Evolutionary conservation across 139 green algal species (phyloP), one percentile per base, ranked within the genome.

Genomic region (Pseudopediastrum boryanum): DNA sequence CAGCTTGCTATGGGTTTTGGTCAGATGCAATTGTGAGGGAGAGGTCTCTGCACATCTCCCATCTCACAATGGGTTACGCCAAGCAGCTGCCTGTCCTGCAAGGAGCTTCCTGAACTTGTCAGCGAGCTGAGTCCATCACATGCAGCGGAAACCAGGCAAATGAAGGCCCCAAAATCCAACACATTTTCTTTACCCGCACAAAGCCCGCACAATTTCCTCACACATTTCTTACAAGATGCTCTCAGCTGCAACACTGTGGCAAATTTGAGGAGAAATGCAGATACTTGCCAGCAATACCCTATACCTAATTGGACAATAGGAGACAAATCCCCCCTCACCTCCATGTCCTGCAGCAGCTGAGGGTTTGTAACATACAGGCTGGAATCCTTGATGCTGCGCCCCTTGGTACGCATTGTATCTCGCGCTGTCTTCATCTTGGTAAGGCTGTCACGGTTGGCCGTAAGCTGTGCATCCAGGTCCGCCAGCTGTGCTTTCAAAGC

Each of bases 321-420:
- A 2, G 4, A 42, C 3, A n/a, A 36, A 25, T 25, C 38, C 67
- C 61, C 25, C 12, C 81, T 27, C 71, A 89, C 83, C 83, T 89
- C 81, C 64, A 92, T 90, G 65, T 92, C 88, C 12, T 90, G 73
- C 73, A 92, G 79, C 72, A 92, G 82, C 31, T 75, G 41, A 4
- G 82, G 52, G 74, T 82, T 87, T 10, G 86, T 87, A 61, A 92
- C 87, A 78, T 86, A 88, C 65, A 83, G 78, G 38, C 71, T 83
- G 48, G 31, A 71, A 46, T 90, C 83, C 65, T 86, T 86, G 58
- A 92, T 87, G 44, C 83, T 83, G 33, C 81, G 69, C 6, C 81
- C 84, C 68, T 86, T 84, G 33, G 81, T 71, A 12, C 88, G 77
- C 56, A 88, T 51, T 39, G 42, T 79, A 64, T 92, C 88, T 2